A percentile compares a stretch with the other conserved stretches of the same genome.
phyloP scores from a whole-genome alignment of 1,284 basidiomycete species.

The Porogramme epimiltina region DNA sequence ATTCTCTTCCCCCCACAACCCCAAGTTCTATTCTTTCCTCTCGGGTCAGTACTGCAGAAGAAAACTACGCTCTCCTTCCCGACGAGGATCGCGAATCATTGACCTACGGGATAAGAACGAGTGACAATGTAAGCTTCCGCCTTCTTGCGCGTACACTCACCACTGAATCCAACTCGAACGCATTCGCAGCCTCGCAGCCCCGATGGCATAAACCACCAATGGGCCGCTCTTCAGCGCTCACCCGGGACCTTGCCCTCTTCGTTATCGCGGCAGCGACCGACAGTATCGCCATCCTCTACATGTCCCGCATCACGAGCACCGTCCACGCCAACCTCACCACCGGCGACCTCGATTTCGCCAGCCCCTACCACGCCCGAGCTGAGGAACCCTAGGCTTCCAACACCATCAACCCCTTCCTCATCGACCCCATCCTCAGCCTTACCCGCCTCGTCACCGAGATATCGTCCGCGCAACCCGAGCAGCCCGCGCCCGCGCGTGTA shows the following conservation, averaged over 20 bases:
- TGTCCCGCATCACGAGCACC: constrained; percentile 23
- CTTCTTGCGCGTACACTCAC: neutral
- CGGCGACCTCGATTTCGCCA: constrained; percentile 23
- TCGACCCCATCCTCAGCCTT: constrained; percentile 25
- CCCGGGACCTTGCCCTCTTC: constrained; percentile 14
- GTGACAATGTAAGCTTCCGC: neutral
- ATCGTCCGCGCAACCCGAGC: constrained; percentile 19
- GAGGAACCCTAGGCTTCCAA: constrained; percentile 27
- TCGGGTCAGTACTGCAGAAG: neutral
- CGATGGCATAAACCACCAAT: too few relatives aligned
- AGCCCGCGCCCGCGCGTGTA: too few relatives aligned
- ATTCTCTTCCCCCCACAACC: neutral
- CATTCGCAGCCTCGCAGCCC: too few relatives aligned
- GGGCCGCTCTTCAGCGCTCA: neutral
- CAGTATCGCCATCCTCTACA: constrained; percentile 13
- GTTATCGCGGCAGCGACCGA: constrained; percentile 14
- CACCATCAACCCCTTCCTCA: constrained; percentile 19
- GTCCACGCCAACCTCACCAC: constrained; percentile 13
- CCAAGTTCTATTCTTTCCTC: neutral
- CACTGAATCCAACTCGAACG: too few relatives aligned
- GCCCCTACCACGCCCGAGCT: constrained; percentile 27
- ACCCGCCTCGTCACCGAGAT: constrained; percentile 26
- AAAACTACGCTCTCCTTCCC: constrained; percentile 4
- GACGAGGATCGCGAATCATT: neutral
- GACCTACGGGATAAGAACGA: neutral